A percentile compares a stretch with the other conserved stretches of the same genome.
Evolutionary conservation across 768 basidiomycete genomes (phyloP).

Genomic region (Hygrocybe punicea): DNA sequence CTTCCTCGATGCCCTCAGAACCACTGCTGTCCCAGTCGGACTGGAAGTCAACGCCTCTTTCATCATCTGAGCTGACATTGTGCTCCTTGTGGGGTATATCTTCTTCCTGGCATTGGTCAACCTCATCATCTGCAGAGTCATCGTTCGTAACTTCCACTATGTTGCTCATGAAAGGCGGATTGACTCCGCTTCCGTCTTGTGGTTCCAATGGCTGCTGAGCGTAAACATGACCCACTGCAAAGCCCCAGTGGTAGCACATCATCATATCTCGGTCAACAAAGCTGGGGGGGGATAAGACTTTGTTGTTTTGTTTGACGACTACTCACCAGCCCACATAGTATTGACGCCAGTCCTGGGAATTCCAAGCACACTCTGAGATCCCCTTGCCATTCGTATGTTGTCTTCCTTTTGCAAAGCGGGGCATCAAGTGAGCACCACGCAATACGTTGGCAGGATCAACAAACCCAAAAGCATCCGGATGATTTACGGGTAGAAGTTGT

Average conservation of each 20-base stretch:
- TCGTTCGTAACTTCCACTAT: no score
- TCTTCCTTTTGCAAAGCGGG: conserved; percentile 25
- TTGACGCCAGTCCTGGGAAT: background rate
- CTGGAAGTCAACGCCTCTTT: no score
- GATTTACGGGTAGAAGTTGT: conserved; percentile 16
- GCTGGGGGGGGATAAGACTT: conserved; percentile 1
- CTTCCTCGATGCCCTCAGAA: no score
- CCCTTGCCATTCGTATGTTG: background rate
- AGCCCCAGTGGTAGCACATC: conserved; percentile 19
- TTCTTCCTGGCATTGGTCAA: no score
- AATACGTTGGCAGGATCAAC: conserved; percentile 34
- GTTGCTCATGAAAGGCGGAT: background rate
- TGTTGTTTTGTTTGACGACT: background rate
- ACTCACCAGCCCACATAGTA: conserved; percentile 40
- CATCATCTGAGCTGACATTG: no score
- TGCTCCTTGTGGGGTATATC: no score
- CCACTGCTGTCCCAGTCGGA: no score
- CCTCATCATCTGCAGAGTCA: background rate
- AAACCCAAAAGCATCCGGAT: conserved; percentile 33
- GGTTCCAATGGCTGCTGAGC: background rate
- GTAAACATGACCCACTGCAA: conserved; percentile 12
- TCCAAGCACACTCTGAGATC: background rate
- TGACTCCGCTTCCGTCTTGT: background rate
- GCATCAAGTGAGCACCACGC: conserved; percentile 31
- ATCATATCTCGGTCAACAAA: conserved; percentile 20